Evolutionary conservation across 2,329 filamentous ascomycete genomes (phyloP), one percentile per base, ranked within the genome.

Genomic region (Aspergillus transmontanensis): DNA sequence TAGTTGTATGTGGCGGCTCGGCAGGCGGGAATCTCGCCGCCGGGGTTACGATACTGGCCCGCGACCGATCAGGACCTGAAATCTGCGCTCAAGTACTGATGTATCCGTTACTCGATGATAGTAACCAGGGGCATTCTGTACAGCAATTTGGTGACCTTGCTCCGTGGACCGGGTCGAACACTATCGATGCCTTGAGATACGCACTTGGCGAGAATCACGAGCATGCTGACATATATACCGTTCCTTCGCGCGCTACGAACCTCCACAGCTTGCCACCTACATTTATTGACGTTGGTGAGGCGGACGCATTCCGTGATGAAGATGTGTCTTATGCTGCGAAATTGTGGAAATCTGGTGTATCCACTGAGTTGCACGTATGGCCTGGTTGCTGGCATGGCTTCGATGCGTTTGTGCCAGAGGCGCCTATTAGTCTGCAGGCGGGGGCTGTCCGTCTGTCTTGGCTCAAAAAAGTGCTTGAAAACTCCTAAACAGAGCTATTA

Each of bases 1-100:
- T 91, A 56, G 81, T 87, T 9, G 79, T 89, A 10, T 87, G 84
- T 1, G 89, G 89, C 14, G 90, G 90, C 73, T 89, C 86, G 2
- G 86, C 87, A 1, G 88, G 87, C 39, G 89, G 79, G 7, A 80
- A 80, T 58, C 77, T 82, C 61, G 77, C 79, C 1, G 66, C 68
- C 1, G 69, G 66, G 1, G 63, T 68, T 6, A 55, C 60, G 3
- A 48, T 71, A 0, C 60, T 69, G 14, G 65, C 69, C 6, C 68
- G 68, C n/a, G 69, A 71, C 45, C 57, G 63, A 2, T 11, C 36
- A 1, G 64, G 62, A 1, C 69, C 69, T 5, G 41, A 57, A n/a
- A 59, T 72, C n/a, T 32, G 59, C 3, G 69, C 59, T 7, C 68
- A 68, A 45, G 30, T 69, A 14, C 59, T 72, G 10, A 61, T 62